phyloP scores from a whole-genome alignment of 1,139 yeast genomes.

The Taiozyma sp. region DNA sequence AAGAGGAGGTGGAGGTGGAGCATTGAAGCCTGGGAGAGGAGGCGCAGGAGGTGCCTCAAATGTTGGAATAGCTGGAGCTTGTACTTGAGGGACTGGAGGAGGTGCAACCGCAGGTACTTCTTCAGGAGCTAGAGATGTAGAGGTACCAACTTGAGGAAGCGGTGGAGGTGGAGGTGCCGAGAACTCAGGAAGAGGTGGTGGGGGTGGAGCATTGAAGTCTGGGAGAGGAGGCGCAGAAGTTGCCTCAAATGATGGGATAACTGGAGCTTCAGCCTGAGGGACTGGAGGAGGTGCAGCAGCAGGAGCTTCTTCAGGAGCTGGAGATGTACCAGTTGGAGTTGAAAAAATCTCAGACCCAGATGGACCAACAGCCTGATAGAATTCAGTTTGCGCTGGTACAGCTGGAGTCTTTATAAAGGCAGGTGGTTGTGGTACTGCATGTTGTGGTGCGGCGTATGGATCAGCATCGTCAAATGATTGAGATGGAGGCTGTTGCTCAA shows the following conservation, averaged over 20 bases:
- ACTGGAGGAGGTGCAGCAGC: conserved; percentile 2
- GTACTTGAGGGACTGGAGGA: conserved; percentile 4
- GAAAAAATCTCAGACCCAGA: neutral
- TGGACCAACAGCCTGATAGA: neutral
- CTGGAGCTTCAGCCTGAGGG: conserved; percentile 1
- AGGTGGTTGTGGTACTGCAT: conserved; percentile 3
- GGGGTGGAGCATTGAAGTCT: conserved; percentile 27
- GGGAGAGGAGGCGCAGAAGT: conserved; percentile 4
- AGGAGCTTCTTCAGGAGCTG: neutral
- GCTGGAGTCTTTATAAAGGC: conserved; percentile 8
- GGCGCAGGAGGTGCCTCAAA: conserved; percentile 27
- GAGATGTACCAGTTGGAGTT: neutral
- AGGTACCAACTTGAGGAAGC: conserved; percentile 28
- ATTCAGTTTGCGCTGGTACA: neutral
- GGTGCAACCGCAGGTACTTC: neutral
- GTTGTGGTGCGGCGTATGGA: conserved; percentile 7
- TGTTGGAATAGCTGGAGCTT: conserved; percentile 20
- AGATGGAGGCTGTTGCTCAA: conserved; percentile 9
- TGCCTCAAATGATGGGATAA: conserved; percentile 31
- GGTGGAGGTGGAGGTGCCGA: conserved; percentile 23
- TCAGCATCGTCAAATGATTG: neutral
- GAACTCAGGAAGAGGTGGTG: conserved; percentile 2
- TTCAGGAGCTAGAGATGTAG: conserved; percentile 16
- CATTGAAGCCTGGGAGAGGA: conserved; percentile 27
- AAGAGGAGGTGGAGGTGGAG: conserved; percentile 28